Percentiles rank a stretch among this genome's conserved stretches.
These are phyloP conservation scores for Lolium rigidum DNA, from an alignment of 176 grass and related monocot species.

Conservation along the genomic window DNA sequence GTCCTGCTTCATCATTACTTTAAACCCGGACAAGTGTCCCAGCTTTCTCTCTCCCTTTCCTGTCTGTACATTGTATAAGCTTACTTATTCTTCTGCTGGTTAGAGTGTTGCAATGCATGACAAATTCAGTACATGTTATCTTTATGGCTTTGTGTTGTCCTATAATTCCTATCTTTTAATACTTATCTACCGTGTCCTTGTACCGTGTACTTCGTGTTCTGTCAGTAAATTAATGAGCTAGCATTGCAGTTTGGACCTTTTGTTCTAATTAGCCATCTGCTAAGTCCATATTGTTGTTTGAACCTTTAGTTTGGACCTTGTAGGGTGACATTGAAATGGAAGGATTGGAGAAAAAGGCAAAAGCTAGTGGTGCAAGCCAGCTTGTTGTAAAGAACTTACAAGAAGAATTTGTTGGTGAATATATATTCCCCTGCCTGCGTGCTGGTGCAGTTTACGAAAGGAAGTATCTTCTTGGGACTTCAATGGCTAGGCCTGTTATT, in stretches of 20 bases:
- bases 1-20: not conserved
- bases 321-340: conserved; percentile 91
- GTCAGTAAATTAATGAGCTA: not conserved
- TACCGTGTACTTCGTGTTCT: not conserved
- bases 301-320: not conserved
- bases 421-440: conserved; percentile 90
- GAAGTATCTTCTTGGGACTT: conserved; percentile 97
- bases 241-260: not conserved
- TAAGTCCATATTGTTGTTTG: not conserved
- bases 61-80: not conserved
- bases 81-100: not conserved
- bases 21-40: not conserved
- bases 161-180: conserved; percentile 21
- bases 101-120: not conserved
- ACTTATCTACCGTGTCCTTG: not conserved
- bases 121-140: not conserved
- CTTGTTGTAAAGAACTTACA: conserved; percentile 95
- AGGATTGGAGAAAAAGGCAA: conserved; percentile 93
- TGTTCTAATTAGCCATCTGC: conserved; percentile 13
- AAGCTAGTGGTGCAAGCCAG: conserved; percentile 92
- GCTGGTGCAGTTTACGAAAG: conserved; percentile 98
- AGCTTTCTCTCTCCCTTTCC: not conserved
- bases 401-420: conserved; percentile 95
- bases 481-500: conserved; percentile 97
- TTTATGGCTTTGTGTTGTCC: not conserved